Base-by-base conservation (phyloP, 2,329 filamentous ascomycete genomes). In the Fusarium sp. region DNA sequence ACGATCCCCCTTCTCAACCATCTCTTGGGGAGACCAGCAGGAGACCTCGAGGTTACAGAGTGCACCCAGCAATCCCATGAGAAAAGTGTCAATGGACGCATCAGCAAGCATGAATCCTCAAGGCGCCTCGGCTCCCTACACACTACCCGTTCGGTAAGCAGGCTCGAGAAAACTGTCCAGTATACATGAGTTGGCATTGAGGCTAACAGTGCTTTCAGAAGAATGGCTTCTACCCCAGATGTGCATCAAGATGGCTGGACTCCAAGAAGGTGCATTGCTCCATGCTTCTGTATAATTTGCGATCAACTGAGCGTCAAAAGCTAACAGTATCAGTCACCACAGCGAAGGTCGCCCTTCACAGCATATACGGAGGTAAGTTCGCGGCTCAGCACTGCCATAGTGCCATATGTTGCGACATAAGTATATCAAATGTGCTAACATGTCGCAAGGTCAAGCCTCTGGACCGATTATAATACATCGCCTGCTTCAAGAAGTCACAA, bases 71-170 rank as follows among this genome's bases (percentile, higher is more conserved):
- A 46, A 69, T 25, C 76, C 78, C 46, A 78, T 77, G 27, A 76
- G 77, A 58, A 74, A 74, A 45, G 70, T 72, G 22, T 80, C 80
- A n/a, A 61, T 75, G 30, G 79, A 80, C 45, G 78, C 77, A 14
- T 57, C 73, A 10, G 69, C 65, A n/a, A 57, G 52, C 12, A 65
- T 57, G 25, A 54, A 32, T 18, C 51, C 57, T n/a, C 63, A 69
- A 10, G 54, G 67, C 41, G 27, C 58, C 45, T 29, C 55, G 25
- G 30, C 71, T 20, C 71, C 76, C 16, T 74, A 67, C 45, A 60
- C 70, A 37, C 69, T 74, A 34, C 71, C 73, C 46, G 70, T 65
- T 45, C 72, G 75, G 77, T 77, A 74, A 68, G 73, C 45, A 47
- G 44, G 30, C 25, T 30, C 20, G 24, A 22, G n/a, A 11, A 14